A percentile compares a stretch with the other conserved stretches of the same genome.
Evolutionary conservation across 2,329 filamentous ascomycete genomes (phyloP).

Genomic region (Sclerotinia borealis): DNA sequence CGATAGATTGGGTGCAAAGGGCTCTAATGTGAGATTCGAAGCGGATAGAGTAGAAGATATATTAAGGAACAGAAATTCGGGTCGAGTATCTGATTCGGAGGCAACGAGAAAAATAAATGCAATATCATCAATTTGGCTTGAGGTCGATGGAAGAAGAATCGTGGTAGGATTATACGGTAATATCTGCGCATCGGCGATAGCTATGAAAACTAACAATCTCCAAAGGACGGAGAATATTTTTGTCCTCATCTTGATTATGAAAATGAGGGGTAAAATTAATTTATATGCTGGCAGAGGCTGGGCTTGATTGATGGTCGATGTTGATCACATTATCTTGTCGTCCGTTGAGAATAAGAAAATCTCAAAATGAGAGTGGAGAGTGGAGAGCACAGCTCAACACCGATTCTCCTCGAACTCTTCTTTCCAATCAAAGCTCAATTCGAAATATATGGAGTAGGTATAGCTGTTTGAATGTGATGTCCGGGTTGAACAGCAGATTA

Average conservation of each 20-base stretch:
- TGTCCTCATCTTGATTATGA: slow-evolving; percentile 22
- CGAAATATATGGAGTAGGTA: neutral
- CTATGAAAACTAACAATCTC: slow-evolving; percentile 14
- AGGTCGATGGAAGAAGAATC: slow-evolving; percentile 52
- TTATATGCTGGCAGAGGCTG: slow-evolving; percentile 12
- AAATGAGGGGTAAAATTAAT: slow-evolving; percentile 6
- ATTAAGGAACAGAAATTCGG: slow-evolving; percentile 58
- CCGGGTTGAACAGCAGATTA: neutral
- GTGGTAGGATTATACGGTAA: slow-evolving; percentile 76
- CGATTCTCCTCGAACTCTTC: slow-evolving; percentile 10
- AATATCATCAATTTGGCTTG: slow-evolving; percentile 43
- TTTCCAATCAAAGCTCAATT: neutral
- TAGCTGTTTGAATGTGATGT: neutral
- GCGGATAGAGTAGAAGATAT: slow-evolving; percentile 51
- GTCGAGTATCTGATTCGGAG: slow-evolving; percentile 26
- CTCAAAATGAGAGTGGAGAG: neutral
- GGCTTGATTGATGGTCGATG: slow-evolving; percentile 13
- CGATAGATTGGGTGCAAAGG: slow-evolving; percentile 51
- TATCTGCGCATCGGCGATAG: slow-evolving; percentile 33
- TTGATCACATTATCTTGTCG: slow-evolving; percentile 20
- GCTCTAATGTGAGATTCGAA: slow-evolving; percentile 40
- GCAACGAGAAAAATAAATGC: slow-evolving; percentile 62
- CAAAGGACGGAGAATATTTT: slow-evolving; percentile 19
- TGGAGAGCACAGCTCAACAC: slow-evolving; percentile 19
- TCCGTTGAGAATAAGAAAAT: neutral